Evolutionary conservation across 345 rosid species (phyloP).

Genomic region (Brassica napus): Da-Ae NC_063436.1:3671501-3672000

Average conservation of each 20-base stretch:
- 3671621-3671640: background rate
- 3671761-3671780: background rate
- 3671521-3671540: slow-evolving; percentile 89
- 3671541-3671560: slow-evolving; percentile 97
- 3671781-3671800: background rate
- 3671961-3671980: background rate
- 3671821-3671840: slow-evolving; percentile 64
- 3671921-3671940: slow-evolving; percentile 94
- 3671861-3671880: slow-evolving; percentile 87
- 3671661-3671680: background rate
- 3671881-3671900: slow-evolving; percentile 89
- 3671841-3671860: slow-evolving; percentile 93
- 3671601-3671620: background rate
- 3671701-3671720: slow-evolving; percentile 65
- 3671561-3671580: slow-evolving; percentile 50
- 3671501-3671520: slow-evolving; percentile 90
- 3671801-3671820: background rate
- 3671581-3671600: background rate
- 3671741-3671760: slow-evolving; percentile 50
- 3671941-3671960: slow-evolving; percentile 49
- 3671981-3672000: background rate
- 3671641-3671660: background rate
- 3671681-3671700: slow-evolving; percentile 63
- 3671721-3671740: slow-evolving; percentile 74
- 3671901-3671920: slow-evolving; percentile 92